Conservation (phyloP, 495 filamentous ascomycete genomes). For the Penicillium lagena region DNA sequence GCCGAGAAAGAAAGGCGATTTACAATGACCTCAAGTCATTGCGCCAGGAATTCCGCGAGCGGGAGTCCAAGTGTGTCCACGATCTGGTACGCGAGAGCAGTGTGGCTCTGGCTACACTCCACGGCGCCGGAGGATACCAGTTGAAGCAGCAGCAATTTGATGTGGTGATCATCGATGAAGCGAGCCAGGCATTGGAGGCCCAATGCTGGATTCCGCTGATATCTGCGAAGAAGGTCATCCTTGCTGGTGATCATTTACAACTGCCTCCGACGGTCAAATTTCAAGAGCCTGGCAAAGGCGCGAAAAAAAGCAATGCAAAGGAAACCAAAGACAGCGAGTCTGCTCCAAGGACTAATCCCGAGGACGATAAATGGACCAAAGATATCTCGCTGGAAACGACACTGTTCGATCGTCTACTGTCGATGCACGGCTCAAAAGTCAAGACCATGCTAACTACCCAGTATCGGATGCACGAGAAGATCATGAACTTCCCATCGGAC, state of each 20-base stretch:
- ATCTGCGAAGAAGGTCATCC: conserved; percentile 72
- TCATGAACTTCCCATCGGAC: conserved; percentile 90
- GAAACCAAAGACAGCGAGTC: conserved; percentile 4
- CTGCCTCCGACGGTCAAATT: conserved; percentile 93
- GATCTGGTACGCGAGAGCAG: conserved; percentile 69
- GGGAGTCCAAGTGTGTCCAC: conserved; percentile 74
- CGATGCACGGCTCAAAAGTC: conserved; percentile 72
- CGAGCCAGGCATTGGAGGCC: conserved; percentile 90
- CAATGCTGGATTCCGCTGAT: conserved; percentile 97
- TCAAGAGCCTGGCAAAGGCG: conserved; percentile 16
- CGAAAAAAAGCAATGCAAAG: conserved; percentile 14
- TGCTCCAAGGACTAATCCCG: background rate
- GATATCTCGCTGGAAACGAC: conserved; percentile 69
- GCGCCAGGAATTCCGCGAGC: conserved; percentile 79
- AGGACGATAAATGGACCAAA: conserved; percentile 22
- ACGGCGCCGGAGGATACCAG: conserved; percentile 86
- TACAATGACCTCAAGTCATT: conserved; percentile 81
- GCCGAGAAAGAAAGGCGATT: conserved; percentile 71
- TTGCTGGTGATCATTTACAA: conserved; percentile 92
- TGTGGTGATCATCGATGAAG: conserved; percentile 92
- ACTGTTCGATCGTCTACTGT: conserved; percentile 82
- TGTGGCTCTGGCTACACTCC: conserved; percentile 86
- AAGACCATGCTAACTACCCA: conserved; percentile 97
- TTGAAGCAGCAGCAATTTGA: conserved; percentile 78
- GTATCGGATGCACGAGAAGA: conserved; percentile 94